Evolutionary conservation across 106 monocot genomes (phyloP).

Genomic region (Phalaenopsis aphrodite): DNA sequence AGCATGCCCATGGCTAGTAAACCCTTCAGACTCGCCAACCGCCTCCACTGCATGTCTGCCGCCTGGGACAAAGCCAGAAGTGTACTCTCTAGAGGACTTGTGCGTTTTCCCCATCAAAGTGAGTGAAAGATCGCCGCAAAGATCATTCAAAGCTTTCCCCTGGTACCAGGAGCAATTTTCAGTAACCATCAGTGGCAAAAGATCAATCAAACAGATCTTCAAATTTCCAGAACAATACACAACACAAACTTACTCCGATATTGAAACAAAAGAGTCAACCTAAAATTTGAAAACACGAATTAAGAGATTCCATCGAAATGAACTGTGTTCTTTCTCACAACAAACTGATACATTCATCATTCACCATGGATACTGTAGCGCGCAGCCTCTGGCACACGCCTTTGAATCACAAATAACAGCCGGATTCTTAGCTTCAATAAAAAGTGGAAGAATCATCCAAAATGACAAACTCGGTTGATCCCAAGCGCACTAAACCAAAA

Average conservation of each 20-base stretch:
- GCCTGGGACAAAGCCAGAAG: slow-evolving; percentile 43
- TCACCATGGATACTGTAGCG: neutral
- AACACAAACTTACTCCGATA: slow-evolving; percentile 1
- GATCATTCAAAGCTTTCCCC: slow-evolving; percentile 14
- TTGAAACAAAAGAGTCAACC: neutral
- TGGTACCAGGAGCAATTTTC: slow-evolving; percentile 20
- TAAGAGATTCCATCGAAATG: neutral
- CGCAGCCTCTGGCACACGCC: neutral
- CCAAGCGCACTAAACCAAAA: neutral
- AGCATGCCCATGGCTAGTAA: slow-evolving; percentile 43
- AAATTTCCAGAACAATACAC: neutral
- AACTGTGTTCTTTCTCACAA: neutral
- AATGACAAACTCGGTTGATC: neutral
- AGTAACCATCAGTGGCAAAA: slow-evolving; percentile 23
- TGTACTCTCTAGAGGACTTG: slow-evolving; percentile 25
- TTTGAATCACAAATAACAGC: neutral
- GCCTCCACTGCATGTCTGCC: slow-evolving; percentile 67
- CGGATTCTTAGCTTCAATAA: neutral
- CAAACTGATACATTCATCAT: neutral
- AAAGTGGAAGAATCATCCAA: neutral
- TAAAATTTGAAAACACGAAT: neutral
- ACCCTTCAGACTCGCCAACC: slow-evolving; percentile 69
- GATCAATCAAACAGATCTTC: slow-evolving; percentile 1
- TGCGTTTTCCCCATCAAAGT: slow-evolving; percentile 40
- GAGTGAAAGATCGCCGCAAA: slow-evolving; percentile 12